These are phyloP conservation scores for Podospora pseudopauciseta DNA, from an alignment of 495 filamentous ascomycete species.

Conservation along the genomic window DNA sequence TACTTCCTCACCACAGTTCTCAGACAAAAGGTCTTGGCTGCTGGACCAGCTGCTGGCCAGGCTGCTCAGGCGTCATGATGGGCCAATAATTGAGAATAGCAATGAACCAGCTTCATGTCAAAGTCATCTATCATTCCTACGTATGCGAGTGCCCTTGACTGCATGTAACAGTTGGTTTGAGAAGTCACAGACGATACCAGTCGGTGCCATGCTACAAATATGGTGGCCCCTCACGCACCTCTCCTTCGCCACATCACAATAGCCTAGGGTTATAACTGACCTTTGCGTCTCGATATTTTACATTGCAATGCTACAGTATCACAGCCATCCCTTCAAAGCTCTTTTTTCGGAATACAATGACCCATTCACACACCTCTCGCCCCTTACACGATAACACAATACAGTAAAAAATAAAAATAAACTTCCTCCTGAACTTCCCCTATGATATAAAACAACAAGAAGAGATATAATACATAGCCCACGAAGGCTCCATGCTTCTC, in stretches of 20 bases:
- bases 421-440: too few relatives aligned
- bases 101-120: neutral
- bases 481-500: too few relatives aligned
- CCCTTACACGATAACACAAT: too few relatives aligned
- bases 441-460: too few relatives aligned
- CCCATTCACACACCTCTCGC: too few relatives aligned
- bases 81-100: neutral
- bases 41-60: constrained; percentile 12
- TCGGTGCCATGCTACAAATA: neutral
- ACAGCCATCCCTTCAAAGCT: too few relatives aligned
- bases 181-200: neutral
- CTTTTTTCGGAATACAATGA: too few relatives aligned
- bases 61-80: constrained; percentile 20
- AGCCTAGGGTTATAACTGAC: neutral
- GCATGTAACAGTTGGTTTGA: neutral
- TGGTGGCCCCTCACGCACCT: neutral
- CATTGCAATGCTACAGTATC: too few relatives aligned
- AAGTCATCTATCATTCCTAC: neutral
- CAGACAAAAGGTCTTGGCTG: constrained; percentile 53
- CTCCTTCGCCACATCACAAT: neutral
- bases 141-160: neutral
- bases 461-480: too few relatives aligned
- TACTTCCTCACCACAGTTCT: constrained; percentile 40
- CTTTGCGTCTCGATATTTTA: too few relatives aligned
- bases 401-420: too few relatives aligned